phyloP scores from a whole-genome alignment of 257 asterid genomes.

The Penstemon newberryi region DNA sequence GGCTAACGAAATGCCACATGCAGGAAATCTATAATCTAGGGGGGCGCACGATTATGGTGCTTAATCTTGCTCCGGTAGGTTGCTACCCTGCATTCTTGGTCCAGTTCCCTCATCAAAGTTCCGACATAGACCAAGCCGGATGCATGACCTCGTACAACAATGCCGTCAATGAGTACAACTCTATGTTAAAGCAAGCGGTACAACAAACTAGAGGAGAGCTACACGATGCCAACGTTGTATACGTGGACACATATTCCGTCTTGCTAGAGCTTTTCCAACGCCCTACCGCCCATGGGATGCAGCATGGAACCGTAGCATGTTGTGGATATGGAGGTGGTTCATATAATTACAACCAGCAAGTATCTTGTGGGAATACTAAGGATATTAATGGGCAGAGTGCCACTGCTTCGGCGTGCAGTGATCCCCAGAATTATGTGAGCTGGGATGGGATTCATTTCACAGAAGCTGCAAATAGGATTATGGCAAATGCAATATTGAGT shows the following conservation, averaged over 20 bases:
- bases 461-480: slow-evolving; percentile 58
- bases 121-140: slow-evolving; percentile 56
- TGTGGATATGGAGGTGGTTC: slow-evolving; percentile 74
- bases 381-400: slow-evolving; percentile 39
- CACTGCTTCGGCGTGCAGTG: slow-evolving; percentile 54
- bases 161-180: slow-evolving; percentile 54
- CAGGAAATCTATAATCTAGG: slow-evolving; percentile 60
- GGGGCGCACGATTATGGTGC: slow-evolving; percentile 61
- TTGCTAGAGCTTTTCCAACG: slow-evolving; percentile 51
- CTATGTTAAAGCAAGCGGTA: slow-evolving; percentile 45
- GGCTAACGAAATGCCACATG: background rate
- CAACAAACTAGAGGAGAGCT: slow-evolving; percentile 41
- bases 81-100: slow-evolving; percentile 54
- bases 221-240: slow-evolving; percentile 40
- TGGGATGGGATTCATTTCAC: slow-evolving; percentile 73
- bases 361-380: slow-evolving; percentile 47
- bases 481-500: slow-evolving; percentile 44
- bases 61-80: slow-evolving; percentile 66
- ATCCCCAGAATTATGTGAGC: slow-evolving; percentile 69
- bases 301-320: slow-evolving; percentile 63
- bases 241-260: slow-evolving; percentile 48
- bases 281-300: slow-evolving; percentile 54
- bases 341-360: slow-evolving; percentile 45
- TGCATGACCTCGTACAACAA: slow-evolving; percentile 60
- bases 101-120: slow-evolving; percentile 38